These are phyloP conservation scores for Xylaria venustula DNA, from an alignment of 495 filamentous ascomycete genomes.

Conservation along the genomic window DNA sequence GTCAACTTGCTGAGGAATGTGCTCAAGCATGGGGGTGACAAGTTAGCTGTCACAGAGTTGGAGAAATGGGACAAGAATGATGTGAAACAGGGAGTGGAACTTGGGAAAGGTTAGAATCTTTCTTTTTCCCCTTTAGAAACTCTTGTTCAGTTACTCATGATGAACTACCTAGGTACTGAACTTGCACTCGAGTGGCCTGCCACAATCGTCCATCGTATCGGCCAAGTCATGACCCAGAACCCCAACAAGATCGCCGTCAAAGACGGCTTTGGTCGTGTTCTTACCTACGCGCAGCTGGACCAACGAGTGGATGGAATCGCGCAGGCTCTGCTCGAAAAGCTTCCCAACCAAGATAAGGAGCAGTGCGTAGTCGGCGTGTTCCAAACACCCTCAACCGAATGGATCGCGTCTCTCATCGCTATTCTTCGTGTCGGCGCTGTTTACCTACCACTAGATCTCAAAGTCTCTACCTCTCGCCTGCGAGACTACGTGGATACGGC, in stretches of 20 bases:
- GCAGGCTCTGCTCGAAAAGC: neutral
- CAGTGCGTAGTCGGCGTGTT: constrained; percentile 25
- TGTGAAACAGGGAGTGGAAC: too few species aligned
- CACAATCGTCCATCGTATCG: constrained; percentile 28
- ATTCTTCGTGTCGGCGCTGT: constrained; percentile 46
- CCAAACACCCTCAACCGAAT: constrained; percentile 38
- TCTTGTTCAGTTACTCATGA: too few species aligned
- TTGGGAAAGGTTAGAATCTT: too few species aligned
- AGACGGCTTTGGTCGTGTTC: constrained; percentile 8
- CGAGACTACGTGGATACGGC: constrained; percentile 5
- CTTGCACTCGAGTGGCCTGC: constrained; percentile 10
- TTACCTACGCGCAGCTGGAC: constrained; percentile 17
- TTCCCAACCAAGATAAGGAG: neutral
- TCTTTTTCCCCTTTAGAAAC: too few species aligned
- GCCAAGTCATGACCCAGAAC: constrained; percentile 9
- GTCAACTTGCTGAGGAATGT: too few species aligned
- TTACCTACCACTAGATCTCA: constrained; percentile 54
- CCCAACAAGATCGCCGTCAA: constrained; percentile 14
- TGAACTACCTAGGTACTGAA: too few species aligned
- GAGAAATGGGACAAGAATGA: too few species aligned
- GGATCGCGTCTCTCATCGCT: constrained; percentile 53
- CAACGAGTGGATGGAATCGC: constrained; percentile 13
- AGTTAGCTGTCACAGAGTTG: too few species aligned
- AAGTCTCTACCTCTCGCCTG: constrained; percentile 25
- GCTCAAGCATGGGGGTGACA: too few species aligned